Evolutionary conservation across 129 eudicot species (phyloP).

Genomic region (Flaveria robusta): DNA sequence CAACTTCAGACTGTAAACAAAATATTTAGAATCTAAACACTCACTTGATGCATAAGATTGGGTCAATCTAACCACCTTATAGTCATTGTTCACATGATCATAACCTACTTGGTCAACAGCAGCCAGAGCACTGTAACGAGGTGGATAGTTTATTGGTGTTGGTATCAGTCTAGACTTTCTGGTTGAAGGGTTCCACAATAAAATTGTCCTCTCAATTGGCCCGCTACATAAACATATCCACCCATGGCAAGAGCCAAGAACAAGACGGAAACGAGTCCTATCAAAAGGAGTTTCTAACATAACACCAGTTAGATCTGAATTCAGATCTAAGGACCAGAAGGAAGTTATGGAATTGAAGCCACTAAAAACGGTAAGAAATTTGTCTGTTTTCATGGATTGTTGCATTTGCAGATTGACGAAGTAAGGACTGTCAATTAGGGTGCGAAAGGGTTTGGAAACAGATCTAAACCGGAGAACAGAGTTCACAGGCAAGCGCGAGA

Average conservation of each 20-base stretch:
- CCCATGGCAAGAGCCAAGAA: constrained; percentile 30
- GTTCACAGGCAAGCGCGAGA: constrained; percentile 27
- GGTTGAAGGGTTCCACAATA: constrained; percentile 34
- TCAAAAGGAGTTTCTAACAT: constrained; percentile 15
- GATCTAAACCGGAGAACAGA: constrained; percentile 26
- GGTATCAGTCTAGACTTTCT: constrained; percentile 11
- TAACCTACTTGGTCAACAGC: constrained; percentile 12
- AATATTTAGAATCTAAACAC: not conserved
- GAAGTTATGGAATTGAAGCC: not conserved
- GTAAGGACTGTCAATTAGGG: constrained; percentile 28
- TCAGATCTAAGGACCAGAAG: not conserved
- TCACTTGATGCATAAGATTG: not conserved
- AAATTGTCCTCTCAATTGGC: not conserved
- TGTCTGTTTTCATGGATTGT: constrained; percentile 15
- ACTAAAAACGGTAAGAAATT: constrained; percentile 13
- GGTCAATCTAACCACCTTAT: constrained; percentile 22
- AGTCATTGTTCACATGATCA: constrained; percentile 22
- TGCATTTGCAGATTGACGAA: constrained; percentile 23
- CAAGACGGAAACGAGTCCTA: not conserved
- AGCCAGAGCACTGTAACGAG: not conserved
- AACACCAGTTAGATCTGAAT: constrained; percentile 13
- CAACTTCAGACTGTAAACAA: constrained; percentile 12
- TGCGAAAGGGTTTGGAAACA: constrained; percentile 27
- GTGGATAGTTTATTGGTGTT: not conserved
- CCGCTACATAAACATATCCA: constrained; percentile 29